Percentiles rank a stretch among this genome's conserved stretches.
phyloP scores from a whole-genome alignment of 805 yeast genomes.

The Saccharomyces kudriavzevii region DNA sequence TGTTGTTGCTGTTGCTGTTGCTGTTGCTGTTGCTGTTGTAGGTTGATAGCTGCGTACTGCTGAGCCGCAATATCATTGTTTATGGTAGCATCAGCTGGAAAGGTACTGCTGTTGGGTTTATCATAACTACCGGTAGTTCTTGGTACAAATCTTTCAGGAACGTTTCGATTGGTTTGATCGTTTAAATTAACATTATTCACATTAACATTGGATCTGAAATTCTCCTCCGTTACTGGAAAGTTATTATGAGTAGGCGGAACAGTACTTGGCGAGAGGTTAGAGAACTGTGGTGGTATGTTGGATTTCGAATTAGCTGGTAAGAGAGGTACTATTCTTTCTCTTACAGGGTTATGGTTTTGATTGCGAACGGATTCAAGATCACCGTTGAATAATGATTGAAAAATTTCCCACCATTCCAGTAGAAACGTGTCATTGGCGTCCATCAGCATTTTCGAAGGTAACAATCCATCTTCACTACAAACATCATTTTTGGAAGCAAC shows the following conservation, averaged over 20 bases:
- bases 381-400: conserved; percentile 31
- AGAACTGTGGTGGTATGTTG: neutral
- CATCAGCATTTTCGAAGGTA: conserved; percentile 35
- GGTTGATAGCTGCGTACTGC: neutral
- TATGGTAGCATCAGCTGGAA: neutral
- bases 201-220: neutral
- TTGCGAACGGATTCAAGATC: neutral
- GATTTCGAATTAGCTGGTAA: conserved; percentile 10
- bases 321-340: conserved; percentile 14
- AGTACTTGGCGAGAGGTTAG: neutral
- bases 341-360: conserved; percentile 5
- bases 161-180: neutral
- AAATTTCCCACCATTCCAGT: conserved; percentile 49
- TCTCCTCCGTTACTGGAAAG: neutral
- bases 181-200: neutral
- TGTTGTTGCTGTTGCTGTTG: conserved; percentile 1
- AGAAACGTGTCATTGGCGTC: conserved; percentile 40
- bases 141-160: neutral
- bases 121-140: neutral
- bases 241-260: neutral
- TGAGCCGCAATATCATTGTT: neutral
- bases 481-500: neutral
- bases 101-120: neutral
- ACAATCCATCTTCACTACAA: conserved; percentile 12
- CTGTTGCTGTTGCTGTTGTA: conserved; percentile 1